These are phyloP conservation scores for Oligophagozyma castellii DNA, from an alignment of 1,139 yeast species.

Conservation along the genomic window DNA sequence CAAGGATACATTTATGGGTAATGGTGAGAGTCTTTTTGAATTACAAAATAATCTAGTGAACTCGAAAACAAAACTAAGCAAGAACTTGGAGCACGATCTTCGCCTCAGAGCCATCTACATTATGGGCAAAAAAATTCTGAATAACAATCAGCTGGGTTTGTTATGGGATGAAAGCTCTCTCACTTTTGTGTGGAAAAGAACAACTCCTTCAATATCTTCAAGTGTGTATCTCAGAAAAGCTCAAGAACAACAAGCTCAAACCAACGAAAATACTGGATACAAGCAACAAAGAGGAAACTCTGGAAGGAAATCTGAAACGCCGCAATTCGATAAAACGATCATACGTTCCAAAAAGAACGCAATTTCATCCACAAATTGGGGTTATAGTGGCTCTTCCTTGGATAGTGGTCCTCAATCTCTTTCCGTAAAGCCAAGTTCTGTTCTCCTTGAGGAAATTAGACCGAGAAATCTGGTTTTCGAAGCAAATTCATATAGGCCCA, in stretches of 20 bases:
- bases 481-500: too few species aligned
- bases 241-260: neutral
- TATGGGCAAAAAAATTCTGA: constrained; percentile 24
- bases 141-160: constrained; percentile 25
- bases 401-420: constrained; percentile 15
- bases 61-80: constrained; percentile 13
- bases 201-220: neutral
- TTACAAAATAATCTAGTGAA: constrained; percentile 21
- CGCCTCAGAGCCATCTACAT: constrained; percentile 28
- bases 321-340: neutral
- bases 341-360: too few species aligned
- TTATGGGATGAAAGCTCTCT: constrained; percentile 12
- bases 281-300: neutral
- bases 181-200: constrained; percentile 4
- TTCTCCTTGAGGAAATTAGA: too few species aligned
- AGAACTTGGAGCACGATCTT: constrained; percentile 24
- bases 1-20: constrained; percentile 27
- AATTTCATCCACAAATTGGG: constrained; percentile 3
- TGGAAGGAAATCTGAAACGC: neutral
- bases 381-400: constrained; percentile 24
- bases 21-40: constrained; percentile 22
- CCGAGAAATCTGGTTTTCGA: too few species aligned
- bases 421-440: constrained; percentile 14
- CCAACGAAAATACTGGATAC: neutral
- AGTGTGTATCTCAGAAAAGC: constrained; percentile 1